Percentiles rank a stretch among this genome's conserved stretches.
Evolutionary conservation across 257 asterid genomes (phyloP).

Genomic region (Prunella vulgaris): DNA sequence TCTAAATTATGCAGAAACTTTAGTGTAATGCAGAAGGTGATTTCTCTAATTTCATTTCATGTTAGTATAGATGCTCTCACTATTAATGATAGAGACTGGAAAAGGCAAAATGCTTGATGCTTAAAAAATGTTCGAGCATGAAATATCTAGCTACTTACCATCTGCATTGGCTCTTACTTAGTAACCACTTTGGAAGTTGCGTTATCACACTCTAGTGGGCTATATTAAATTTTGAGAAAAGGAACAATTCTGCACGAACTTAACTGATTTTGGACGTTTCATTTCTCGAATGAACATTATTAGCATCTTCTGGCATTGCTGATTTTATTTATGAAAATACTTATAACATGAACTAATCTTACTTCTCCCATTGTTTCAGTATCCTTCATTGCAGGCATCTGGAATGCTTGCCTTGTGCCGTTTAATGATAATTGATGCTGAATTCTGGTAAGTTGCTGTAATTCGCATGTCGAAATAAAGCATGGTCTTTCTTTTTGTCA

Average conservation of each 20-base stretch:
- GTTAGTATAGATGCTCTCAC: background rate
- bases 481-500: background rate
- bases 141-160: no score
- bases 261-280: background rate
- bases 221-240: background rate
- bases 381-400: constrained; percentile 83
- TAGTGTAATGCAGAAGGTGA: constrained; percentile 88
- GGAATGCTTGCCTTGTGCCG: constrained; percentile 95
- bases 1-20: constrained; percentile 84
- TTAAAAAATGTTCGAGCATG: no score
- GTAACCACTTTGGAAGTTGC: no score
- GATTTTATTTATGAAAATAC: background rate
- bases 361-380: constrained; percentile 40
- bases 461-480: background rate
- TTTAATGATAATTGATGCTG: constrained; percentile 85
- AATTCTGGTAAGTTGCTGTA: constrained; percentile 63
- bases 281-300: background rate
- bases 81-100: no score
- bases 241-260: background rate
- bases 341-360: constrained; percentile 26
- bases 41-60: constrained; percentile 18
- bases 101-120: no score
- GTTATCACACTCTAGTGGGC: no score
- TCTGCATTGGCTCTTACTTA: no score
- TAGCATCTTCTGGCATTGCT: constrained; percentile 12